Evolutionary conservation across 1,139 yeast species (phyloP), one percentile per base, ranked within the genome.

Genomic region (Zygosaccharomyces pseudobailii): DNA sequence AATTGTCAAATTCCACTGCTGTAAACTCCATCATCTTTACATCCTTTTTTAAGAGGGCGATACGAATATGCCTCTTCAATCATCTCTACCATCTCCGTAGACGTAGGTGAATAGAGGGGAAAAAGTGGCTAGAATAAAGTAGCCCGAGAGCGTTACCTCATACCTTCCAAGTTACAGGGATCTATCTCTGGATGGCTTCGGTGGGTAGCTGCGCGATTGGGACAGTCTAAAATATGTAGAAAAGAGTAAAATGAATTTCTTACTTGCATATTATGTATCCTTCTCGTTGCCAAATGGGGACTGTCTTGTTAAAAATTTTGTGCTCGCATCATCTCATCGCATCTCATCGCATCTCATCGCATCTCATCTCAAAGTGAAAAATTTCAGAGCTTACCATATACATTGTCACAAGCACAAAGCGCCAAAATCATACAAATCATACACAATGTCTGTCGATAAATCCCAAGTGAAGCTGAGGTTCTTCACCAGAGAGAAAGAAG

Each of bases 401-500:
- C 33, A 21, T 13, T 31, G 25, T 28, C 30, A 6, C 7, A 23
- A 35, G 24, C 13, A 31, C 19, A 25, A 33, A 24, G 21, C 19
- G 17, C 17, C 17, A 13, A 13, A 13, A 13, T 13, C 17, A 13
- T 13, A 13, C 17, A 13, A 13, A 13, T 13, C 17, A 13, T 17
- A 27, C 30, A 31, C 13, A 25, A 66, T 66, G 68, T 45, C 63
- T 21, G 70, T 56, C 28, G 67, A 68, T 54, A 68, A 67, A 42
- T 67, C 74, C 6, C 84, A 81, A 62, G 79, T 89, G 36, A 87
- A 86, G 72, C 80, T 89, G 67, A 80, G 81, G 57, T 83, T 92
- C 70, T 81, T 85, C 71, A 90, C 97, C 39, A 79, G 92, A 57
- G 97, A 90, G 60, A 83, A 80, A 54, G 95, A 87, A 55, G 82